phyloP scores from a whole-genome alignment of 2,329 filamentous ascomycete genomes.

The Cladobotryum protrusum region DNA sequence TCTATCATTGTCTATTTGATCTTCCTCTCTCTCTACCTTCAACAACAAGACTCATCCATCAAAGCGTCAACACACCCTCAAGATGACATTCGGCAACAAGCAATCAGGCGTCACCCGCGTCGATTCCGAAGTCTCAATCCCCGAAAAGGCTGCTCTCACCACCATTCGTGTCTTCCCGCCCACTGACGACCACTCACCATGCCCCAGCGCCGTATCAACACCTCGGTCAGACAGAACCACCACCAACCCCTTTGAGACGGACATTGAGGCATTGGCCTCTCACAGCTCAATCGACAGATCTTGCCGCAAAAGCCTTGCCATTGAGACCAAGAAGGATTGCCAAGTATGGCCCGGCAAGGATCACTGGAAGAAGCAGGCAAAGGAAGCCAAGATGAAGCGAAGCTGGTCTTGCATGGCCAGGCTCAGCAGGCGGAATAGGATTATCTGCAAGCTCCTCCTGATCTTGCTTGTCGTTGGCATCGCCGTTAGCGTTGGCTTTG shows the following conservation, averaged over 20 bases:
- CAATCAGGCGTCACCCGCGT: constrained; percentile 7
- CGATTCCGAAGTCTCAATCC: constrained; percentile 4
- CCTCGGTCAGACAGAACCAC: constrained; percentile 34
- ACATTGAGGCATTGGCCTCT: constrained; percentile 49
- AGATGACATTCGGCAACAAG: constrained; percentile 3
- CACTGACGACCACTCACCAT: constrained; percentile 19
- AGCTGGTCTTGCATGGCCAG: constrained; percentile 48
- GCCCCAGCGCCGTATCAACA: constrained; percentile 36
- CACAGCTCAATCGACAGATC: constrained; percentile 29
- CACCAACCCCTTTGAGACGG: constrained; percentile 50
- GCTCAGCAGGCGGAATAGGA: constrained; percentile 48
- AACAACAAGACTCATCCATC: no score
- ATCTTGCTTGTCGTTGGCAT: constrained; percentile 46
- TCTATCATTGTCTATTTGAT: no score
- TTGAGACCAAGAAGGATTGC: constrained; percentile 39
- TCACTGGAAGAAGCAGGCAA: constrained; percentile 55
- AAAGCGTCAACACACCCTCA: no score
- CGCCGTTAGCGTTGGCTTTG: constrained; percentile 52
- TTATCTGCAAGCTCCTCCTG: constrained; percentile 50
- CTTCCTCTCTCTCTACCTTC: no score
- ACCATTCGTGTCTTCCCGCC: constrained; percentile 17
- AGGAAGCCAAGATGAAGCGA: constrained; percentile 46
- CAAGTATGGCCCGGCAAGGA: constrained; percentile 55
- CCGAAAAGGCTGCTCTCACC: constrained; percentile 20
- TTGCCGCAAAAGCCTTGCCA: constrained; percentile 20